These are phyloP conservation scores for Cardamine resedifolia DNA, from an alignment of 345 rosid species.

Conservation along the genomic window DNA sequence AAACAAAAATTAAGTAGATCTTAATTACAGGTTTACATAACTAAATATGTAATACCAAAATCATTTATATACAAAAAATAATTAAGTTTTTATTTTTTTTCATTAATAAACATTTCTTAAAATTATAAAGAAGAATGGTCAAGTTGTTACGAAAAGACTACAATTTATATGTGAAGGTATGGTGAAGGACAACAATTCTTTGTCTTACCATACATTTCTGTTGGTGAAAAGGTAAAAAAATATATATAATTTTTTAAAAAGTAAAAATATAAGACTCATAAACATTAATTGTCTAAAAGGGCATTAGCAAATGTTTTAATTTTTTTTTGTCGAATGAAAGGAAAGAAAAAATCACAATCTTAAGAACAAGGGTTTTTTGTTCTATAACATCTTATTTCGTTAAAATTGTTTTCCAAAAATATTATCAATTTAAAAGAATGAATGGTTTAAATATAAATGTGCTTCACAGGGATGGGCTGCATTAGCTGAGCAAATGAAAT, in stretches of 20 bases:
- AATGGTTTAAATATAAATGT: not conserved
- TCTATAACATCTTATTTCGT: not conserved
- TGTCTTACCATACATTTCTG: constrained; percentile 80
- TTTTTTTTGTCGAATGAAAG: too few relatives aligned
- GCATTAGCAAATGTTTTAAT: too few relatives aligned
- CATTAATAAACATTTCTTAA: too few relatives aligned
- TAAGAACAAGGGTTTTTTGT: not conserved
- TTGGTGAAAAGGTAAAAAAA: constrained; percentile 59
- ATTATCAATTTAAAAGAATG: not conserved
- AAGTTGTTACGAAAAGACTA: too few relatives aligned
- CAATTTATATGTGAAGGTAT: constrained; percentile 60
- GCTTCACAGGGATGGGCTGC: constrained; percentile 59
- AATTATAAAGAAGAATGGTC: too few relatives aligned
- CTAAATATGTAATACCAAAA: too few relatives aligned
- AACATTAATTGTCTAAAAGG: too few relatives aligned
- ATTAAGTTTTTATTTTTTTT: too few relatives aligned
- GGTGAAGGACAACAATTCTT: constrained; percentile 86
- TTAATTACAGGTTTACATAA: too few relatives aligned
- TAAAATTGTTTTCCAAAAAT: not conserved
- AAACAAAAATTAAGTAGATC: too few relatives aligned
- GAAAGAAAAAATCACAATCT: not conserved
- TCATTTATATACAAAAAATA: too few relatives aligned
- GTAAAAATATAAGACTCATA: too few relatives aligned
- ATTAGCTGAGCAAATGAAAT: constrained; percentile 56
- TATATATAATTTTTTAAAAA: not conserved